Evolutionary conservation across 1,284 basidiomycete species (phyloP), one percentile per base, ranked within the genome.

Genomic region (Puccinia hordei): DNA sequence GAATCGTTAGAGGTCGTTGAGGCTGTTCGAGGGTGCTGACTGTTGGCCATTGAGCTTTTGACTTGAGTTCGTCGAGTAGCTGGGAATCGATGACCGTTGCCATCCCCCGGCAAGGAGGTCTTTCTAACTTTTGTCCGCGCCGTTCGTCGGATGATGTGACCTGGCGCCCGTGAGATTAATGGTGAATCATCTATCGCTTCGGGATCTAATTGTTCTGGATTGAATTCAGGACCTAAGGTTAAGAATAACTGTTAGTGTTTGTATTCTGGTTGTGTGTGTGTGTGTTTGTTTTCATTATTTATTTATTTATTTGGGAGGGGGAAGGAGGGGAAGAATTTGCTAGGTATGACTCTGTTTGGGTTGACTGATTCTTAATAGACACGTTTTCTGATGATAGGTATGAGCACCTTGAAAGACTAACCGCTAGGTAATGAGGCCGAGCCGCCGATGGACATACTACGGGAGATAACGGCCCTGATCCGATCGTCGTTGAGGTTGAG

Each of bases 71-170:
- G 65, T 30, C 76, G 76, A 61, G 65, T 79, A 22, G 76, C 66
- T 6, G 86, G 86, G 86, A 95, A 95, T 22, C 93, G 90, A 88
- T 93, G 92, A 2, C 91, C 91, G 63, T 90, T 91, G 5, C 90
- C 91, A 85, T 92, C 93, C 27, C 91, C 92, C 13, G 89, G 88
- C 30, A 91, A 85, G 17, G 90, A 90, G n/a, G 91, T 88, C 87
- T 98, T 99, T 78, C 96, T 91, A 84, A 98, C 97, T 88, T 95
- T 95, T 2, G 96, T 99, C 27, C 95, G 90, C 10, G 94, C 94
- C 15, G 94, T 90, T 65, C 96, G 91, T 41, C 94, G 92, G 17
- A 99, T 88, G 83, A 95, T 94, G 85, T 92, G 92, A 17, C 93
- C 93, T 0, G 93, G 93, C 66, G 91, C 91, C 46, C 93, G 93